Evolutionary conservation across 345 rosid genomes (phyloP).

Genomic region (Odontarrhena argentea): DNA sequence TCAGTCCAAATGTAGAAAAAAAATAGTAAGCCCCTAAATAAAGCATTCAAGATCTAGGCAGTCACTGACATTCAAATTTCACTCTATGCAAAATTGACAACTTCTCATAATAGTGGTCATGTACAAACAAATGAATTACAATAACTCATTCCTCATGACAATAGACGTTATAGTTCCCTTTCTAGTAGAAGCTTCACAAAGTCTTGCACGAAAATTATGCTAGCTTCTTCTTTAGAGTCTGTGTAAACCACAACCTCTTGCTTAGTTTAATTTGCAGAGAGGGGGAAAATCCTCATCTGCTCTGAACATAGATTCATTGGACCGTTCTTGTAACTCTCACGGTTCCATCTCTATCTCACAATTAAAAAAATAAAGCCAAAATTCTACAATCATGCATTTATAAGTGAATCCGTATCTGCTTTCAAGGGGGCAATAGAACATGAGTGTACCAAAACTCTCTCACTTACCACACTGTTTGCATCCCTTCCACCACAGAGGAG

Average conservation of each 20-base stretch:
- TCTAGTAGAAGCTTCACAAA: constrained; percentile 11
- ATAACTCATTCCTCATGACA: constrained; percentile 1
- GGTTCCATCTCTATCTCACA: constrained; percentile 9
- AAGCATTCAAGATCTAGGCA: constrained; percentile 24
- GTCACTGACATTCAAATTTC: constrained; percentile 27
- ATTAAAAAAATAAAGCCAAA: constrained; percentile 4
- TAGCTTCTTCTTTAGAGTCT: background rate
- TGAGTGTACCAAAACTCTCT: constrained; percentile 14
- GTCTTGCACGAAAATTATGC: constrained; percentile 6
- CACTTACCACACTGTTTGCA: constrained; percentile 85
- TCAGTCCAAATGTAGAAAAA: constrained; percentile 25
- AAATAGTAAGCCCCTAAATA: background rate
- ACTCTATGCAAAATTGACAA: constrained; percentile 4
- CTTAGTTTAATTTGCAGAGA: constrained; percentile 15
- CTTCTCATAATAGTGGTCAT: constrained; percentile 15
- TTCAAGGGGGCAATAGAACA: constrained; percentile 15
- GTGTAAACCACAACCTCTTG: constrained; percentile 15
- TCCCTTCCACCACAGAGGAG: constrained; percentile 96
- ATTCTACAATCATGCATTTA: constrained; percentile 15
- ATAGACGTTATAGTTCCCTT: constrained; percentile 16
- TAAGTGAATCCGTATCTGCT: background rate
- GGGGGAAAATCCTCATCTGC: constrained; percentile 21
- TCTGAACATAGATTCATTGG: constrained; percentile 18
- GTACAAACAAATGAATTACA: constrained; percentile 7
- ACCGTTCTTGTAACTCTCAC: background rate